Evolutionary conservation across 768 basidiomycete species (phyloP).

Genomic region (Boletus barrowsii): DNA sequence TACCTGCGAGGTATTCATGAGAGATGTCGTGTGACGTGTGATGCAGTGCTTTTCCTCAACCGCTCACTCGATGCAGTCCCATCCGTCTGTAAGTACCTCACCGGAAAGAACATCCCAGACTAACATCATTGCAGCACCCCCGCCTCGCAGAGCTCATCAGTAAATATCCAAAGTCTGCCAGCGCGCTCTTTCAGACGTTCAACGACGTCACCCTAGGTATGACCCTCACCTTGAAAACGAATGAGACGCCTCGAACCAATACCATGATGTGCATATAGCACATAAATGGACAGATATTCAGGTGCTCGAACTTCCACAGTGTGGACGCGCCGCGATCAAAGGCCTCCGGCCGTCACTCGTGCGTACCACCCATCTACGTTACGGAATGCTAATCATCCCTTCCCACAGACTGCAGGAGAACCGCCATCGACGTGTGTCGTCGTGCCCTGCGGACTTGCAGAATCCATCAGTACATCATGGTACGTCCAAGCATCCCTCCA

Average conservation of each 20-base stretch:
- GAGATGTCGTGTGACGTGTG: neutral
- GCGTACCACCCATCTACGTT: slow-evolving; percentile 6
- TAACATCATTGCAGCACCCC: slow-evolving; percentile 37
- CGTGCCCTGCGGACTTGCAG: slow-evolving; percentile 66
- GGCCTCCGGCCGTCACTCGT: slow-evolving; percentile 57
- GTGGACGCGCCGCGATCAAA: slow-evolving; percentile 54
- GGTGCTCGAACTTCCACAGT: slow-evolving; percentile 56
- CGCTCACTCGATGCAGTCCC: slow-evolving; percentile 18
- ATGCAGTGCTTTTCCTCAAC: neutral
- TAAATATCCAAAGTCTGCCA: slow-evolving; percentile 62
- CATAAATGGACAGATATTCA: slow-evolving; percentile 71
- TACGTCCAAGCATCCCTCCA: slow-evolving; percentile 25
- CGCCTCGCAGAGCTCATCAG: slow-evolving; percentile 44
- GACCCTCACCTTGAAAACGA: slow-evolving; percentile 2
- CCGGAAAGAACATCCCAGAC: neutral
- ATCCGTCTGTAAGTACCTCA: slow-evolving; percentile 22
- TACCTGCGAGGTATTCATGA: slow-evolving; percentile 19
- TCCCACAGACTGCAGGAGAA: slow-evolving; percentile 38
- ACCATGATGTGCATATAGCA: slow-evolving; percentile 38
- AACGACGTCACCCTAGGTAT: slow-evolving; percentile 68
- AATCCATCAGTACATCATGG: slow-evolving; percentile 64
- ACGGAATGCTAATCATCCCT: neutral
- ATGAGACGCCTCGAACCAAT: neutral
- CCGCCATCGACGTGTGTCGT: slow-evolving; percentile 37
- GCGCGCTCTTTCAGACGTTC: slow-evolving; percentile 69